These are phyloP conservation scores for Leishmania mexicana DNA, from an alignment of 208 protist genomes.

Conservation along the genomic window DNA sequence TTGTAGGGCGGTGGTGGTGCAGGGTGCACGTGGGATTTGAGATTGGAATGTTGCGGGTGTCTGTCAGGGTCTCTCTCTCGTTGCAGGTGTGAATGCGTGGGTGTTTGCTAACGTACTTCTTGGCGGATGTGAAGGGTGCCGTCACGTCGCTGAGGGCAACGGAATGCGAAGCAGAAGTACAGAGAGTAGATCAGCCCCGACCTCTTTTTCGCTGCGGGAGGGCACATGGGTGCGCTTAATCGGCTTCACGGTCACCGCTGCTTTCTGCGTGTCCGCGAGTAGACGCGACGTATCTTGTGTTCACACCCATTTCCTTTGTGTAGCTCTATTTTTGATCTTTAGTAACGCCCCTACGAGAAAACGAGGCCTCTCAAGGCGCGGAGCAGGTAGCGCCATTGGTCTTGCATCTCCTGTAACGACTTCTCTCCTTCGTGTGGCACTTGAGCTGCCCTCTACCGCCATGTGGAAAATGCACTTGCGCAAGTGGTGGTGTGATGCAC, in stretches of 20 bases:
- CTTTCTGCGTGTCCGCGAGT: neutral
- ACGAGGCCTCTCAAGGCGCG: neutral
- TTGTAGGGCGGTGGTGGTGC: neutral
- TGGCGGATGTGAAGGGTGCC: neutral
- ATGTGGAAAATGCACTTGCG: neutral
- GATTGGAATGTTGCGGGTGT: neutral
- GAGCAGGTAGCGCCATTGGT: neutral
- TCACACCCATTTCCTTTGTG: neutral
- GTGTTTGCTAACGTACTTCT: neutral
- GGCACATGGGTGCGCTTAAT: neutral
- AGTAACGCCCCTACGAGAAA: too few relatives aligned
- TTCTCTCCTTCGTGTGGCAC: neutral
- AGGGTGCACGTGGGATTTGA: neutral
- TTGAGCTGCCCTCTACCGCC: neutral
- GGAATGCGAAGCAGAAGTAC: neutral
- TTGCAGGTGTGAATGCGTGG: neutral
- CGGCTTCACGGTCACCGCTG: neutral
- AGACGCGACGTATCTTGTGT: neutral
- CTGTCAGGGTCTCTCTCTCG: neutral
- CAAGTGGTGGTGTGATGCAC: neutral
- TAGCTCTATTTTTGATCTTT: neutral
- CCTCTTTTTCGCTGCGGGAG: neutral
- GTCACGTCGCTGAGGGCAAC: neutral
- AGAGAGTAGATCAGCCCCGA: too few relatives aligned
- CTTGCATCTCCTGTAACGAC: neutral